These are phyloP conservation scores for Chrysoporthe puriensis DNA, from an alignment of 2,329 filamentous ascomycete genomes.

Conservation along the genomic window DNA sequence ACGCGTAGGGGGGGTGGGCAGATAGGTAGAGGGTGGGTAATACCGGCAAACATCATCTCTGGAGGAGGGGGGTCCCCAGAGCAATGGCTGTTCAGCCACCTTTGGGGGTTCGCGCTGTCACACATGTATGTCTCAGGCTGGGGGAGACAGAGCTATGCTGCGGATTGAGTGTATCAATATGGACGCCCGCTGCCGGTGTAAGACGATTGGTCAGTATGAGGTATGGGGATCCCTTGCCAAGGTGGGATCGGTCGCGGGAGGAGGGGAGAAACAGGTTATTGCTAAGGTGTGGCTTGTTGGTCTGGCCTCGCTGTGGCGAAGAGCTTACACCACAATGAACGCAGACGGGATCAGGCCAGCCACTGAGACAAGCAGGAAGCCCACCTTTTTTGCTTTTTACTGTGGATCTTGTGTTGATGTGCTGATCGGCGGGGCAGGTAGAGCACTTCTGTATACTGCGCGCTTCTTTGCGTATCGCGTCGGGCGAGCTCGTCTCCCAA, in stretches of 20 bases:
- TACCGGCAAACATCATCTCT: conserved; percentile 13
- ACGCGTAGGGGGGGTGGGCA: not conserved
- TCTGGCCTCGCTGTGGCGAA: conserved; percentile 27
- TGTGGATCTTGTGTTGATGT: conserved; percentile 13
- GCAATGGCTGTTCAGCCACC: too few species aligned
- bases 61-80: not conserved
- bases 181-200: conserved; percentile 19
- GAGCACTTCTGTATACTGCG: not conserved
- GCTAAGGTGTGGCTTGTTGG: conserved; percentile 30
- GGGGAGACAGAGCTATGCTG: not conserved
- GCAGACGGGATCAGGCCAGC: conserved; percentile 3
- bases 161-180: not conserved
- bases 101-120: too few species aligned
- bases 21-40: conserved; percentile 14
- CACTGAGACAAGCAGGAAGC: not conserved
- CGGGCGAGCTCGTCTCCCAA: not conserved
- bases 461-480: not conserved
- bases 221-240: conserved; percentile 13
- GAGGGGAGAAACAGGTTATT: conserved; percentile 31
- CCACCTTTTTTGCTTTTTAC: not conserved
- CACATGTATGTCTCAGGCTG: too few species aligned
- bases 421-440: conserved; percentile 18
- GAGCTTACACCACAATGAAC: conserved; percentile 27
- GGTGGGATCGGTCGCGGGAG: conserved; percentile 22
- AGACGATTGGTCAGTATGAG: conserved; percentile 25